Evolutionary conservation across 306 rosid genomes (phyloP), one percentile per base, ranked within the genome.

Genomic region (Trichosanthes cucumerina): DNA sequence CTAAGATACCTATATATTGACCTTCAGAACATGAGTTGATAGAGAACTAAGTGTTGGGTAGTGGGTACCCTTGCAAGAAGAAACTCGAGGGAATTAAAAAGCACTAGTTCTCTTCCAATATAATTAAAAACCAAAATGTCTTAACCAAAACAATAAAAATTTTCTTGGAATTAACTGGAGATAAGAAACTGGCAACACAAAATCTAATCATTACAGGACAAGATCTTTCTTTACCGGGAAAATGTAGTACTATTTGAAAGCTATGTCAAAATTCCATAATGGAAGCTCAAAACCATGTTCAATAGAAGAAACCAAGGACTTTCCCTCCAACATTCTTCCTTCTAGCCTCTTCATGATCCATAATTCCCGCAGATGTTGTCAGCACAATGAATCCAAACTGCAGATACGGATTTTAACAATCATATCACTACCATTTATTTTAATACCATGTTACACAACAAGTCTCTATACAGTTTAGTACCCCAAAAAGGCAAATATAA

Each of bases 311-410:
- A 60, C 80, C 80, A 59, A 78, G 80, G 0, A 78, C 80, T 78
- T 78, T 78, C 1, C 80, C 80, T 16, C 80, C 80, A 43, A 78
- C 80, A 31, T 78, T 78, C 80, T 78, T 78, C 38, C 80, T 78
- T 60, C 80, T 62, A 15, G 80, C 80, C 26, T 78, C 80, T 46
- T 78, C 80, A 19, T 78, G 80, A 78, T 78, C 80, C 80, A 78
- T 78, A 19, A 78, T 78, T 43, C 80, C 80, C 1, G 80, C 80
- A 46, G 80, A 78, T 24, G 80, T 78, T 7, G 80, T 78, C 58
- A 78, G 74, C 44, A 78, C 80, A 46, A 78, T 78, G 7, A 60
- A 78, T 23, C 80, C 80, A 46, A 78, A 78, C 80, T 78, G 80
- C 80, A 46, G 28, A 43, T 31, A n/a, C 57, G 9, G 38, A 43